Conservation (phyloP, 2,329 filamentous ascomycete species). For the Onygena corvina region DNA sequence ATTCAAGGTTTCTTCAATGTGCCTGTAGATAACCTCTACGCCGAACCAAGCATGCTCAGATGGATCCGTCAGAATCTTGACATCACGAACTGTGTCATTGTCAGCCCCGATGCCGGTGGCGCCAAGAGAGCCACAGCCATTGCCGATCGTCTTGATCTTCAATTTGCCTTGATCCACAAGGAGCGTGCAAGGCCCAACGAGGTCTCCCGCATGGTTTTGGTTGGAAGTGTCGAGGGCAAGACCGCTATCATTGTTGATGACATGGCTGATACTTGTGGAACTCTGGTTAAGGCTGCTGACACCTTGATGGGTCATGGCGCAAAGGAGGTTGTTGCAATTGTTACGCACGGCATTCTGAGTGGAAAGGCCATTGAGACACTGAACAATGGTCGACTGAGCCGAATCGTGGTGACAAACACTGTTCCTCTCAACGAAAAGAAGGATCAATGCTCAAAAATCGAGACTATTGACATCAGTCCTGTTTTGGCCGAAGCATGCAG, state of each 20-base stretch:
- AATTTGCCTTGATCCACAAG: conserved; percentile 93
- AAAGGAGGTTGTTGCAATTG: conserved; percentile 79
- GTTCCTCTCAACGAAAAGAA: conserved; percentile 72
- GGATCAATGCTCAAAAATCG: conserved; percentile 62
- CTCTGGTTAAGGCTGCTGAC: conserved; percentile 73
- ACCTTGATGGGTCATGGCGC: conserved; percentile 81
- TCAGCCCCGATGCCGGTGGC: conserved; percentile 87
- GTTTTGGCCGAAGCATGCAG: conserved; percentile 47
- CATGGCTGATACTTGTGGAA: conserved; percentile 94
- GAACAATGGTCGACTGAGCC: conserved; percentile 63
- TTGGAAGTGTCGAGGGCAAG: conserved; percentile 82
- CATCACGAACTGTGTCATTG: conserved; percentile 76
- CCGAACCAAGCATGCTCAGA: conserved; percentile 78
- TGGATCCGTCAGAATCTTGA: conserved; percentile 84
- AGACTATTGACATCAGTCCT: conserved; percentile 83
- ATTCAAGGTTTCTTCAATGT: conserved; percentile 94
- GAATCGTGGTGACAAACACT: conserved; percentile 83
- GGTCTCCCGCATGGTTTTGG: conserved; percentile 88
- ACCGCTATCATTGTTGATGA: conserved; percentile 94
- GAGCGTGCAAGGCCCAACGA: conserved; percentile 85
- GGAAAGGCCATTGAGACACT: conserved; percentile 78
- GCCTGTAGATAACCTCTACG: conserved; percentile 71
- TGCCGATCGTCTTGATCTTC: conserved; percentile 77
- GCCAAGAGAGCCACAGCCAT: conserved; percentile 92
- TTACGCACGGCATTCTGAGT: conserved; percentile 84